phyloP scores from a whole-genome alignment of 2,329 filamentous ascomycete species.

The Bipolaris bicolor region DNA sequence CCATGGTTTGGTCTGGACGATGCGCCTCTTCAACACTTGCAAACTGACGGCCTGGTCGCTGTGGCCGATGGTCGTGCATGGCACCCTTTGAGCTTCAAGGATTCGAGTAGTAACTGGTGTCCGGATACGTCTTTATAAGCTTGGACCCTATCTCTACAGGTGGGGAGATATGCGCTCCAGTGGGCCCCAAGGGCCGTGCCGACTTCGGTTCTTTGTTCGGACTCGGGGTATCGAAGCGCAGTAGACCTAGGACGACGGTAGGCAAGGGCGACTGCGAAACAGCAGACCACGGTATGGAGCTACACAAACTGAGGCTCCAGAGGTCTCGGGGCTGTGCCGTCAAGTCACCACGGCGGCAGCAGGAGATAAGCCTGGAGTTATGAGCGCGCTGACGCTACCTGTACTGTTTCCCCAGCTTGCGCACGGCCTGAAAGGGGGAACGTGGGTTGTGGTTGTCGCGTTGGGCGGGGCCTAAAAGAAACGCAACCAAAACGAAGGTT shows the following conservation, averaged over 20 bases:
- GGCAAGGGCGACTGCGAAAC: slow-evolving; percentile 9
- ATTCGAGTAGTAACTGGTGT: neutral
- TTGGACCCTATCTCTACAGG: slow-evolving; percentile 17
- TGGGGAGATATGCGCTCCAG: slow-evolving; percentile 37
- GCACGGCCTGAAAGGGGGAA: slow-evolving; percentile 22
- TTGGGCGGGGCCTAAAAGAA: slow-evolving; percentile 15
- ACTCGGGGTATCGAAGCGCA: slow-evolving; percentile 4
- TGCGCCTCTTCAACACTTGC: slow-evolving; percentile 23
- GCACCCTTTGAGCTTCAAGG: slow-evolving; percentile 2
- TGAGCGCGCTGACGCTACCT: slow-evolving; percentile 24
- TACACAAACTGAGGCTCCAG: neutral
- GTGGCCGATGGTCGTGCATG: slow-evolving; percentile 40
- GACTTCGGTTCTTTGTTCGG: slow-evolving; percentile 40
- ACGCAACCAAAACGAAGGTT: slow-evolving; percentile 3
- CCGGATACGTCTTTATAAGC: slow-evolving; percentile 6
- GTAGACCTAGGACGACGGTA: slow-evolving; percentile 3
- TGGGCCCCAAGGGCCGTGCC: slow-evolving; percentile 35
- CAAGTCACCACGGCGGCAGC: slow-evolving; percentile 20
- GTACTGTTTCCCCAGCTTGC: slow-evolving; percentile 24
- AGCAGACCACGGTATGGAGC: slow-evolving; percentile 2
- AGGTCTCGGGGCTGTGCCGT: slow-evolving; percentile 3
- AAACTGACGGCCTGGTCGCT: slow-evolving; percentile 29
- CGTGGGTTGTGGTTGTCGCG: slow-evolving; percentile 17
- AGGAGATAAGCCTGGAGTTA: slow-evolving; percentile 25
- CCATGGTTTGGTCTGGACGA: slow-evolving; percentile 29